Evolutionary conservation across 352 stramenopile species (phyloP), one percentile per base, ranked within the genome.

Genomic region (Hyaloperonospora brassicae): DNA sequence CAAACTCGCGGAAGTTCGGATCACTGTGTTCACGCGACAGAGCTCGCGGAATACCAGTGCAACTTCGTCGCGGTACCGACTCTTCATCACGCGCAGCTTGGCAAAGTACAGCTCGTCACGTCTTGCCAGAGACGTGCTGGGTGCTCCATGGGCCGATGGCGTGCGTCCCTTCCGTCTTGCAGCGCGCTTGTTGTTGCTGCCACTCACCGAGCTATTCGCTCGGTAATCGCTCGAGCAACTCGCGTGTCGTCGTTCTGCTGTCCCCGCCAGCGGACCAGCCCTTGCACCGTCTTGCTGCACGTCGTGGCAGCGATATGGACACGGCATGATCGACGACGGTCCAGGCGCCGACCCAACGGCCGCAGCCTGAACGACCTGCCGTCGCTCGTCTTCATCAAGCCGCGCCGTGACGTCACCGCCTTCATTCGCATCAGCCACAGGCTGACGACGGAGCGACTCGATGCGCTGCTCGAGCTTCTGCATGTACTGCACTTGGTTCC

Each of bases 1-100:
- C 42, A 89, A 54, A 62, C 60, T 84, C n/a, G 76, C 72, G 41
- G 79, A 89, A 62, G 86, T 71, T 53, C 86, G 76, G 53, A 89
- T 92, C 51, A 89, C 77, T 36, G 72, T 79, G 50, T 89, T 89
- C 42, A 92, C 77, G 43, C 79, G 79, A 40, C 79, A 89, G 25
- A 92, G 68, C 52, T 92, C 82, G 9, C 77, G 77, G 51, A 83
- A 89, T 35, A 92, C 82, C 48, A 92, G 56, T 25, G 80, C 79
- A 14, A 92, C 76, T 64, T 89, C 78, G 53, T 92, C 79, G 11
- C 82, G 80, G 55, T 92, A 92, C 56, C 79, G 66, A 11, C 40
- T 72, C 44, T 86, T 84, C 77, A 92, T 89, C 17, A 73, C 61
- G 13, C 66, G 66, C 14, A 92, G 68, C 34, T 82, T 82, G 10